Conservation (phyloP, 805 yeast species). For the Candida xiaguanensis region DNA sequence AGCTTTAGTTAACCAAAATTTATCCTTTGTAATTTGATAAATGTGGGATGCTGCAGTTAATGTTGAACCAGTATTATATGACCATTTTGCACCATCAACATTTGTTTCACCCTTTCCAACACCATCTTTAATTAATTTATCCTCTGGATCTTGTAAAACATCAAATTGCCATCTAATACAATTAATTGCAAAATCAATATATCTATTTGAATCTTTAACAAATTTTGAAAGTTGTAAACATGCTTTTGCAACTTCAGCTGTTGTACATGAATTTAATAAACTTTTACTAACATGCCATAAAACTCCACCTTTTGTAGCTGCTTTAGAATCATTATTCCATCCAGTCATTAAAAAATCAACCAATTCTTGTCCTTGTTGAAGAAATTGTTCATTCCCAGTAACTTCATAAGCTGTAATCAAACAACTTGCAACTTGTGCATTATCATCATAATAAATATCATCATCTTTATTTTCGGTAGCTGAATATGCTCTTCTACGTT, state of each 20-base stretch:
- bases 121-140: conserved; percentile 61
- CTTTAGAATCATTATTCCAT: conserved; percentile 44
- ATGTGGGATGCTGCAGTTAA: conserved; percentile 50
- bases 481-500: conserved; percentile 52
- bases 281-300: conserved; percentile 62
- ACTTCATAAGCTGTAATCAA: conserved; percentile 66
- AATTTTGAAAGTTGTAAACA: conserved; percentile 54
- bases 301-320: conserved; percentile 54
- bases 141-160: conserved; percentile 48
- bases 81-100: conserved; percentile 53
- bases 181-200: conserved; percentile 55
- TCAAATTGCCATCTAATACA: conserved; percentile 57
- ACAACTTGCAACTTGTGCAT: conserved; percentile 69
- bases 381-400: conserved; percentile 49
- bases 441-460: conserved; percentile 71
- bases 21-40: conserved; percentile 48
- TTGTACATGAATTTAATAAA: conserved; percentile 63
- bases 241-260: conserved; percentile 64
- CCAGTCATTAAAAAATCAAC: conserved; percentile 65
- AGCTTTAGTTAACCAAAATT: conserved; percentile 47
- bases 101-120: conserved; percentile 42
- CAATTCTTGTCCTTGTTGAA: conserved; percentile 55
- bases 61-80: conserved; percentile 68
- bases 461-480: conserved; percentile 60
- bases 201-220: conserved; percentile 41